Evolutionary conservation across 306 rosid genomes (phyloP), one percentile per base, ranked within the genome.

Genomic region (Psophocarpus tetragonolobus): DNA sequence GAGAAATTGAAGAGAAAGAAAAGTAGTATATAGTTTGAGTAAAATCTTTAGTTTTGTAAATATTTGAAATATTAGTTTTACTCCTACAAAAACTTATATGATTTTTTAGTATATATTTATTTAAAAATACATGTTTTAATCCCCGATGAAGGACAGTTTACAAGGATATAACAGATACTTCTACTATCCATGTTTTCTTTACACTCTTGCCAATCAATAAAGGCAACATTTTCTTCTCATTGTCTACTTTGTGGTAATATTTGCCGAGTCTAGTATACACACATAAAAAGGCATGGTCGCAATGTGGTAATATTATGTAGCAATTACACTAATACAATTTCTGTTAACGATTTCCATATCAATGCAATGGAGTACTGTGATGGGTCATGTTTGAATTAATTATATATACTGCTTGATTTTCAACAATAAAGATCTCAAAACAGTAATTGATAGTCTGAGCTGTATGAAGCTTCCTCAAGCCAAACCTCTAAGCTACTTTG

Each of bases 401-500:
- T 29, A 30, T 44, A 44, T 12, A 44, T 50, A 50, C 30, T 4
- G 65, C 39, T 18, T 29, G 18, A 75, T 42, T 62, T 62, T 75
- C 17, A 20, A 44, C 30, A 27, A 11, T 42, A 20, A 27, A 2
- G 13, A 4, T 74, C 32, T 27, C 42, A 26, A 51, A 53, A 24
- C 61, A 17, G 30, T 41, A 42, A 9, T 12, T 47, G n/a, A 18
- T 29, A 44, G 62, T 75, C 50, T 75, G 63, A 32, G 36, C 45
- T 20, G 50, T 36, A 50, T 44, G 60, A 66, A 47, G 27, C 61
- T 74, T 77, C 32, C 50, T 26, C 47, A 58, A 33, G 14, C 42
- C 71, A 53, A 73, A 73, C 62, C 76, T 71, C 53, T 6, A 38
- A 65, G 62, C 80, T 87, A 80, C 69, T 85, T 70, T 17, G 62